Evolutionary conservation across 768 basidiomycete species (phyloP).

Genomic region (Podaxis mareebaensis): DNA sequence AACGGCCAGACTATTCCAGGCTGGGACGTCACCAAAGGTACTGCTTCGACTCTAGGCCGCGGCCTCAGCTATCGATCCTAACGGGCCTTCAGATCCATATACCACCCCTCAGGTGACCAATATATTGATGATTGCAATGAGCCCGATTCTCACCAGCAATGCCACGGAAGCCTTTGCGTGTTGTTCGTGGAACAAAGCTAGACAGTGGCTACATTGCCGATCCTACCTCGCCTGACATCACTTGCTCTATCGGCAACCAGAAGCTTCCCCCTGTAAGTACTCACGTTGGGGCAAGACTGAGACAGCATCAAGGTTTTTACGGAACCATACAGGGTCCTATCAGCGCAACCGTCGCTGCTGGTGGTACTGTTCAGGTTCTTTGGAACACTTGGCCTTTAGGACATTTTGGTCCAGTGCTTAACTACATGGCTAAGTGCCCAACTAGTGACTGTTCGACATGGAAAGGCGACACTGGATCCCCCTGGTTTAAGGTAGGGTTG

Average conservation of each 20-base stretch:
- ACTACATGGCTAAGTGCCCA: slow-evolving; percentile 41
- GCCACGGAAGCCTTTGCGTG: slow-evolving; percentile 30
- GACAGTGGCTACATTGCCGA: slow-evolving; percentile 38
- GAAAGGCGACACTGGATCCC: slow-evolving; percentile 36
- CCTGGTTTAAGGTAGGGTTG: slow-evolving; percentile 38
- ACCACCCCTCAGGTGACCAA: slow-evolving; percentile 31
- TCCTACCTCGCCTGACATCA: slow-evolving; percentile 32
- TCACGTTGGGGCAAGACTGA: too few species aligned
- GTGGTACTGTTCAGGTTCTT: slow-evolving; percentile 32
- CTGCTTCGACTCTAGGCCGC: neutral
- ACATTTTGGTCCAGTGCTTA: slow-evolving; percentile 39
- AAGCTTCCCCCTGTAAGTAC: slow-evolving; percentile 33
- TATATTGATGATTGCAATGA: neutral
- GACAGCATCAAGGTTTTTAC: neutral
- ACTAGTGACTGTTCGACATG: slow-evolving; percentile 33
- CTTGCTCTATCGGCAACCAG: slow-evolving; percentile 39
- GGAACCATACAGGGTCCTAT: slow-evolving; percentile 31
- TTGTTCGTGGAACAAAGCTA: slow-evolving; percentile 35
- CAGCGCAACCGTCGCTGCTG: slow-evolving; percentile 35
- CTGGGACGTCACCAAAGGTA: slow-evolving; percentile 36
- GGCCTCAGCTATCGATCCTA: neutral
- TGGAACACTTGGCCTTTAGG: slow-evolving; percentile 44
- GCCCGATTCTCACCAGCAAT: neutral
- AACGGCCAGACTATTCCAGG: slow-evolving; percentile 32
- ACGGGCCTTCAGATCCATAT: slow-evolving; percentile 28